Evolutionary conservation across 805 yeast species (phyloP).

Genomic region (Blastobotrys americana): DNA sequence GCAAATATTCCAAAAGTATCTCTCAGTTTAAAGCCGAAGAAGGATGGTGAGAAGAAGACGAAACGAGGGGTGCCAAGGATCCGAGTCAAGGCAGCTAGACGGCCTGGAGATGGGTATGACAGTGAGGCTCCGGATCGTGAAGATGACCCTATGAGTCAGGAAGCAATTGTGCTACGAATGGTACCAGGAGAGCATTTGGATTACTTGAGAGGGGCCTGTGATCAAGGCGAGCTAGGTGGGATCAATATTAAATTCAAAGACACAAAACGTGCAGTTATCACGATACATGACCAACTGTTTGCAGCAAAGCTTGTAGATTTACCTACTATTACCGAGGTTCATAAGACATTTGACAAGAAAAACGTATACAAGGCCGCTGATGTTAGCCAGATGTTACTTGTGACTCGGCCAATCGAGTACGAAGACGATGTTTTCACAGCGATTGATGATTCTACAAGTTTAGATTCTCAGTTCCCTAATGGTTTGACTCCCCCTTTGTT

Average conservation of each 20-base stretch:
- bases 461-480: constrained; percentile 44
- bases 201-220: constrained; percentile 66
- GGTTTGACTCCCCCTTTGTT: constrained; percentile 80
- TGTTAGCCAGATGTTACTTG: constrained; percentile 75
- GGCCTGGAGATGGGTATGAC: constrained; percentile 94
- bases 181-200: constrained; percentile 59
- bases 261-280: constrained; percentile 66
- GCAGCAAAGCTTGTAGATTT: constrained; percentile 82
- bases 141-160: constrained; percentile 88
- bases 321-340: constrained; percentile 81
- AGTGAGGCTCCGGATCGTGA: constrained; percentile 94
- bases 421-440: constrained; percentile 37
- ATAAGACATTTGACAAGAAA: constrained; percentile 82
- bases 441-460: constrained; percentile 25
- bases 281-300: constrained; percentile 60
- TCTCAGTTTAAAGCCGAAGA: neutral
- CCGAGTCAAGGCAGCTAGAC: constrained; percentile 51
- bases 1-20: neutral
- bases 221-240: constrained; percentile 55
- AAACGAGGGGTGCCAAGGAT: constrained; percentile 36
- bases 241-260: constrained; percentile 79
- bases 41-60: constrained; percentile 5
- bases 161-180: constrained; percentile 73
- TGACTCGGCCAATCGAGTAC: constrained; percentile 48
- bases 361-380: constrained; percentile 84